These are phyloP conservation scores for Plasmodium gonderi DNA, from an alignment of 169 alveolate genomes.

Conservation along the genomic window DNA sequence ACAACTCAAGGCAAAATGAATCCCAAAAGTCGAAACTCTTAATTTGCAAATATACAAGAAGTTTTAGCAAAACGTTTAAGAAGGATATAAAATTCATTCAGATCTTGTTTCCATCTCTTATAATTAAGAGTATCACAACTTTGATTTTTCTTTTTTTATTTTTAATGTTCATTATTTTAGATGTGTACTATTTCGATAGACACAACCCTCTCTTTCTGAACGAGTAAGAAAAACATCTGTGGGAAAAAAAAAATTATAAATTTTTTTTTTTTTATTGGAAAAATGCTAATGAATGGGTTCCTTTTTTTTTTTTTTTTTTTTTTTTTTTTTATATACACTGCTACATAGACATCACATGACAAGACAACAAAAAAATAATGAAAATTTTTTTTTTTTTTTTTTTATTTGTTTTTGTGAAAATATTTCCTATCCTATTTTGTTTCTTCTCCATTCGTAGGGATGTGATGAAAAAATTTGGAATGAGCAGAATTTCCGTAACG, in stretches of 20 bases:
- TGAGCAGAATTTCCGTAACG: slow-evolving; percentile 7
- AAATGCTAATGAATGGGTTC: background rate
- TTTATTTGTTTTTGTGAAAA: background rate
- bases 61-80: slow-evolving; percentile 44
- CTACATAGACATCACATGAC: no score
- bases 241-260: no score
- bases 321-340: background rate
- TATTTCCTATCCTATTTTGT: background rate
- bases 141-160: slow-evolving; percentile 3
- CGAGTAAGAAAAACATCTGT: slow-evolving; percentile 30
- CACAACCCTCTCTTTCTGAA: slow-evolving; percentile 17
- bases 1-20: background rate
- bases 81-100: slow-evolving; percentile 40
- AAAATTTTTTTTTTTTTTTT: background rate
- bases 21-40: slow-evolving; percentile 7
- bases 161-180: background rate
- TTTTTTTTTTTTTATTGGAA: background rate
- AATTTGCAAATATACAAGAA: slow-evolving; percentile 15
- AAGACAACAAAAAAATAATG: background rate
- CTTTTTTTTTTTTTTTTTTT: background rate
- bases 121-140: background rate
- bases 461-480: slow-evolving; percentile 9
- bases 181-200: background rate
- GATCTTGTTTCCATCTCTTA: slow-evolving; percentile 45
- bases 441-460: background rate